These are phyloP conservation scores for Podaxis pistillaris DNA, from an alignment of 768 basidiomycete species.

Conservation along the genomic window DNA sequence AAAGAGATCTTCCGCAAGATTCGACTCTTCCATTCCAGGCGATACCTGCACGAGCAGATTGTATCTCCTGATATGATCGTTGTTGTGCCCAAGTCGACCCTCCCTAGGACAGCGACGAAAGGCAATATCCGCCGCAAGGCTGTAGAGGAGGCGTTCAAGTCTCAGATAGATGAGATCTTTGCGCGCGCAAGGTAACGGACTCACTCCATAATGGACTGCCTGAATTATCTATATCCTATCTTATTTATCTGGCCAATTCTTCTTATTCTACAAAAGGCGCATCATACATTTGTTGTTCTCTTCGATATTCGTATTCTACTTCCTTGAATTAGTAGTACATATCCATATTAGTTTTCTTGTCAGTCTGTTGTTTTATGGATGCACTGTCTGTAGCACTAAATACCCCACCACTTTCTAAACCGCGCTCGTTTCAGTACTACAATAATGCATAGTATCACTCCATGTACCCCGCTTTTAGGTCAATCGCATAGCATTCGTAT, in stretches of 20 bases:
- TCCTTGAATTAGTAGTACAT: conserved; percentile 16
- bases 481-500: neutral
- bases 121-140: conserved; percentile 78
- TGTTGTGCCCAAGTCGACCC: conserved; percentile 60
- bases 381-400: conserved; percentile 13
- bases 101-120: conserved; percentile 79
- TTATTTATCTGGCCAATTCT: conserved; percentile 12
- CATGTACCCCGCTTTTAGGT: neutral
- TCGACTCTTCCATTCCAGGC: conserved; percentile 67
- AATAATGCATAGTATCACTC: neutral
- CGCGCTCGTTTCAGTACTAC: conserved; percentile 1
- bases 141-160: conserved; percentile 64
- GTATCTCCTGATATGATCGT: conserved; percentile 61
- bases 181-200: conserved; percentile 16
- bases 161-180: conserved; percentile 60
- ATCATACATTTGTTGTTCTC: neutral
- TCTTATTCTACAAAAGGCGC: conserved; percentile 12
- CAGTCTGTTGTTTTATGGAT: neutral
- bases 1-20: conserved; percentile 73
- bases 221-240: conserved; percentile 7
- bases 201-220: neutral
- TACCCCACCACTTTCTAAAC: neutral
- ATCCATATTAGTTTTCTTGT: neutral
- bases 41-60: conserved; percentile 81
- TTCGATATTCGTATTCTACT: conserved; percentile 6